Evolutionary conservation across 2,329 filamentous ascomycete genomes (phyloP), one percentile per base, ranked within the genome.

Genomic region (Coniochaeta prunicola): DNA sequence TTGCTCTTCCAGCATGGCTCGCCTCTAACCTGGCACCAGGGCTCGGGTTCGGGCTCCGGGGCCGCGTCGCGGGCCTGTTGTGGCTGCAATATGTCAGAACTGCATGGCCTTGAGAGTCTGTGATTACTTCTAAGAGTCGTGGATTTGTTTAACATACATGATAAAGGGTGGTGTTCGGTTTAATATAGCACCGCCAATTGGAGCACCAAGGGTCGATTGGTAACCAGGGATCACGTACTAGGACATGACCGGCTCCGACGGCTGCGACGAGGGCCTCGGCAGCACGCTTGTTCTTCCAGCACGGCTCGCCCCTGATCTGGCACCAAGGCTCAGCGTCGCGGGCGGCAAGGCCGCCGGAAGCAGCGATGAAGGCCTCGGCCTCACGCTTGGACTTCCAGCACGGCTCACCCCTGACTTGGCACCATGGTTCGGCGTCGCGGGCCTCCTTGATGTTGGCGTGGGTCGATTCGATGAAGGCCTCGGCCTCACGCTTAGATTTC

Each of bases 311-410:
- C 28, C 66, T 64, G 45, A 66, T 65, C 57, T 65, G 59, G 66
- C 76, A 79, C 63, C 67, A 72, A 10, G 64, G 61, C 50, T 66
- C 61, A 58, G 63, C 62, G 36, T 66, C 62, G 26, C 54, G 54
- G 24, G 62, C 59, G 21, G 64, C 66, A 21, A 63, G 64, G 38
- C 60, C 58, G 24, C 66, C 53, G 61, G 73, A 59, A 57, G 70
- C 64, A 12, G 65, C 65, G 64, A 66, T 48, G 62, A 74, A 67
- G 58, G 69, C 67, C 6, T 70, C 66, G 62, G 69, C 68, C n/a
- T 72, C 74, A 62, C 74, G 76, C 67, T 74, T 74, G 64, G 71
- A 70, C 65, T 76, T 74, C 68, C 69, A 73, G 73, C 79, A 81
- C 21, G 70, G 63, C 55, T 66, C 61, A 53, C 63, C 63, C 15